Conservation (phyloP, 2,329 filamentous ascomycete species). For the Colletotrichum graminicola region DNA sequence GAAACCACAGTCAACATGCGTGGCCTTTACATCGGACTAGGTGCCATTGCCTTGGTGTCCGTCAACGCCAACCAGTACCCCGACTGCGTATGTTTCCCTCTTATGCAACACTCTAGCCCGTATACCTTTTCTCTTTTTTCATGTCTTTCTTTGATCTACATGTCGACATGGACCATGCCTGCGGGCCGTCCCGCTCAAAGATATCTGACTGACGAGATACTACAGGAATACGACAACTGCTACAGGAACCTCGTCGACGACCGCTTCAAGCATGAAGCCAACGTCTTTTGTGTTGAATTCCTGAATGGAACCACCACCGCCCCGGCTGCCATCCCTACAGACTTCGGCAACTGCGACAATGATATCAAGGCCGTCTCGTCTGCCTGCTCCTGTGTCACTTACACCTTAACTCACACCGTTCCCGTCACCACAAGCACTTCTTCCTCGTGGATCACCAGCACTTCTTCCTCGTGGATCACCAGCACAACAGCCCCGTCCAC, state of each 20-base stretch:
- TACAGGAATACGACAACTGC: conserved; percentile 50
- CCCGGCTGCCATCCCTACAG: conserved; percentile 47
- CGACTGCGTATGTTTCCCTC: conserved; percentile 44
- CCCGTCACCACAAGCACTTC: conserved; percentile 22
- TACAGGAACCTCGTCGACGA: conserved; percentile 52
- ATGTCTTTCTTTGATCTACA: neutral
- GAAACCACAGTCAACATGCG: conserved; percentile 49
- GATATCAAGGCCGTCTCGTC: conserved; percentile 47
- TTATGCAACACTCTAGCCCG: too few species aligned
- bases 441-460: conserved; percentile 7
- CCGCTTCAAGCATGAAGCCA: conserved; percentile 48
- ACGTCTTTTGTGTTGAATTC: conserved; percentile 51
- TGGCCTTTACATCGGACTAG: conserved; percentile 47
- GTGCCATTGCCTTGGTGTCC: conserved; percentile 49
- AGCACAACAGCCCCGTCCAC: conserved; percentile 17
- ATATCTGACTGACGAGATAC: neutral
- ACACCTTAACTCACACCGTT: conserved; percentile 42
- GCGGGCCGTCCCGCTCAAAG: neutral
- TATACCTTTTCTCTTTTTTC: neutral
- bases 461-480: neutral
- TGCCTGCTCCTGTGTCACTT: conserved; percentile 55
- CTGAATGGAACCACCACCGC: conserved; percentile 49
- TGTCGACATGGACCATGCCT: too few species aligned
- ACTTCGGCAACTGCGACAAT: conserved; percentile 49
- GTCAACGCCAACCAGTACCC: conserved; percentile 48